Evolutionary conservation across 1,139 yeast species (phyloP).

Genomic region (Diutina rugosa): DNA sequence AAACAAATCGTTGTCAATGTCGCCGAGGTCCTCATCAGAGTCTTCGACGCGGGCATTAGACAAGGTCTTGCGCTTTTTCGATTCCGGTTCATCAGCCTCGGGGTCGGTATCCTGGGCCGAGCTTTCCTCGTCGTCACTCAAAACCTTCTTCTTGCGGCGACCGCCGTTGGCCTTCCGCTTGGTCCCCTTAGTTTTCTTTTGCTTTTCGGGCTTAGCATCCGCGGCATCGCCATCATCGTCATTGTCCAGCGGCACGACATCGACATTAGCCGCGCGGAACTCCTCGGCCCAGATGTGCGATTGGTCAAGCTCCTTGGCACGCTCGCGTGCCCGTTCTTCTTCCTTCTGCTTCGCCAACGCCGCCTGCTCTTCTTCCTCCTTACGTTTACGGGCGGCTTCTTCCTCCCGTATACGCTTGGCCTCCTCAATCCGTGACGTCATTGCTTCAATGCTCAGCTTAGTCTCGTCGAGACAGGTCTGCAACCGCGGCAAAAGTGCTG

Average conservation of each 20-base stretch:
- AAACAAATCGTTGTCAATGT: not conserved
- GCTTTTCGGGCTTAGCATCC: constrained; percentile 10
- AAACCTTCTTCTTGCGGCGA: not conserved
- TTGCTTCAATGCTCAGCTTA: constrained; percentile 45
- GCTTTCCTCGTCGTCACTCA: constrained; percentile 1
- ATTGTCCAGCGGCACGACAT: constrained; percentile 19
- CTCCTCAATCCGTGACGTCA: constrained; percentile 51
- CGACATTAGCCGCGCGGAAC: constrained; percentile 19
- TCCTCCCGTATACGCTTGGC: constrained; percentile 58
- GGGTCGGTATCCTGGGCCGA: not conserved
- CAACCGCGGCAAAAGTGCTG: constrained; percentile 61
- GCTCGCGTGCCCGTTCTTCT: constrained; percentile 50
- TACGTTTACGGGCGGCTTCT: constrained; percentile 31
- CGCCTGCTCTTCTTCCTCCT: constrained; percentile 25
- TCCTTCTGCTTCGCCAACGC: constrained; percentile 30
- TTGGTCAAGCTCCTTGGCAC: constrained; percentile 63
- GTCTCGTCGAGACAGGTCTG: constrained; percentile 66
- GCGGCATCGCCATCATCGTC: constrained; percentile 19
- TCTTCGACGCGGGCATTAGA: not conserved
- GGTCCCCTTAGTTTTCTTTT: constrained; percentile 8
- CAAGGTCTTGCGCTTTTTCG: not conserved
- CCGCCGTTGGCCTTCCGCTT: not conserved
- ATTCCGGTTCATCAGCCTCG: not conserved
- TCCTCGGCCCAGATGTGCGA: constrained; percentile 74
- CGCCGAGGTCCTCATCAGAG: not conserved